A percentile compares a stretch with the other conserved stretches of the same genome.
Conservation (phyloP, 371 early-diverging fungal species). For the Catenaria anguillulae region DNA sequence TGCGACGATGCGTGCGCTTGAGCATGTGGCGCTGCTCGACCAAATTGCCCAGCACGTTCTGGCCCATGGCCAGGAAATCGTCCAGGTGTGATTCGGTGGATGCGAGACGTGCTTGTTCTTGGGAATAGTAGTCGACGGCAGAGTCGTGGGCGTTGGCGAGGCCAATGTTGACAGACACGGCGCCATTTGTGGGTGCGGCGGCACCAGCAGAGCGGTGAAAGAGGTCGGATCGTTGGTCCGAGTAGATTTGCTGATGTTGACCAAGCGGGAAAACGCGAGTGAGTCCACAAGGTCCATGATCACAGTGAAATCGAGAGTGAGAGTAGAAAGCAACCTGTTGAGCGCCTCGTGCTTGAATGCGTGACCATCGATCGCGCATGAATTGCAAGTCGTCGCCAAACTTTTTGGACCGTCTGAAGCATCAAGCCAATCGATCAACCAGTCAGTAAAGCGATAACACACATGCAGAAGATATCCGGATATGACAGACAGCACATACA, state of each 20-base stretch:
- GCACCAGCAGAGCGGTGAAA: slow-evolving; percentile 12
- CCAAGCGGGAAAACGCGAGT: too few relatives aligned
- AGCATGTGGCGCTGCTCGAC: slow-evolving; percentile 60
- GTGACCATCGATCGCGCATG: slow-evolving; percentile 35
- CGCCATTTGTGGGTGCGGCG: slow-evolving; percentile 8
- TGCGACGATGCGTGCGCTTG: slow-evolving; percentile 61
- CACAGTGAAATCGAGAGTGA: too few relatives aligned
- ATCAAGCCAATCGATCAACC: too few relatives aligned
- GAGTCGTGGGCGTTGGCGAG: slow-evolving; percentile 19
- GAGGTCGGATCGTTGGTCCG: slow-evolving; percentile 17
- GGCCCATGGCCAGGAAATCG: slow-evolving; percentile 55
- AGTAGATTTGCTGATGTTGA: slow-evolving; percentile 4
- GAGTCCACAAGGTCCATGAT: too few relatives aligned
- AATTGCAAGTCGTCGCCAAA: slow-evolving; percentile 46
- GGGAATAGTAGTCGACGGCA: slow-evolving; percentile 19
- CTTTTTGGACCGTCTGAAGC: slow-evolving; percentile 49
- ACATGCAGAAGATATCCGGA: too few relatives aligned
- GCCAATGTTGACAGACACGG: slow-evolving; percentile 15
- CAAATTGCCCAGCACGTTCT: slow-evolving; percentile 47
- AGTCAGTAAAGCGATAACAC: too few relatives aligned
- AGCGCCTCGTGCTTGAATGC: too few relatives aligned
- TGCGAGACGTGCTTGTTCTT: slow-evolving; percentile 31
- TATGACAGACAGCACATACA: slow-evolving; percentile 30
- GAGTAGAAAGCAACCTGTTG: too few relatives aligned
- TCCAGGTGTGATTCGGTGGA: slow-evolving; percentile 47